Evolutionary conservation across 2,329 filamentous ascomycete species (phyloP), one percentile per base, ranked within the genome.

Genomic region (Colletotrichum liaoningense): DNA sequence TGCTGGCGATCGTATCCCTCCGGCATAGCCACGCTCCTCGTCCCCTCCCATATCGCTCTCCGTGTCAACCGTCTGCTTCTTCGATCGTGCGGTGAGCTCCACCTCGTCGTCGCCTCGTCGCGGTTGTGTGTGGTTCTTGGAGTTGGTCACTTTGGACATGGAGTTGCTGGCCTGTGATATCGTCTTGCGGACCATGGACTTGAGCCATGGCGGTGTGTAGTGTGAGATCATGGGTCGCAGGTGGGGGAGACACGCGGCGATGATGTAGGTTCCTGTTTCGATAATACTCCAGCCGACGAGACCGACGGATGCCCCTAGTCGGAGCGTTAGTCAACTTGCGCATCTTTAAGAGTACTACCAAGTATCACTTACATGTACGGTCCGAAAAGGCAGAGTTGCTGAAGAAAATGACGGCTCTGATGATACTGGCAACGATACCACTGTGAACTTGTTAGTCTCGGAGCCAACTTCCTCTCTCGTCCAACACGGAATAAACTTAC

Each of bases 171-270:
- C 71, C 2, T 73, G 60, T 1, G 71, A 66, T 5, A 73, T 11
- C 11, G 71, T 73, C 67, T 66, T 73, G 62, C 67, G 71, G 14
- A 63, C 71, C 28, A 63, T 42, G 49, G 62, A 58, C 67, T 73
- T 73, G 28, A 73, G 67, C 71, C 71, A 73, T 3, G 71, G 56
- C 22, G 71, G 71, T 28, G 67, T 73, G 67, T 73, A 73, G 62
- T 73, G 58, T 11, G 71, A 73, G n/a, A 73, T 73, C 71, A 73
- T 73, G 1, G 78, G 78, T 7, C 69, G 63, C 8, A 79, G 71
- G 57, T 76, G 74, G 0, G 78, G 77, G 19, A 79, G 62, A 57
- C 78, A 79, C 33, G 75, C 75, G 14, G 78, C 76, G 30, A 79
- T 76, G 71, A 79, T 79, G 67, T 73, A 73, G 22, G 67, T 73